Conservation (phyloP, 805 yeast genomes). For the Grigorovia humatica region DNA sequence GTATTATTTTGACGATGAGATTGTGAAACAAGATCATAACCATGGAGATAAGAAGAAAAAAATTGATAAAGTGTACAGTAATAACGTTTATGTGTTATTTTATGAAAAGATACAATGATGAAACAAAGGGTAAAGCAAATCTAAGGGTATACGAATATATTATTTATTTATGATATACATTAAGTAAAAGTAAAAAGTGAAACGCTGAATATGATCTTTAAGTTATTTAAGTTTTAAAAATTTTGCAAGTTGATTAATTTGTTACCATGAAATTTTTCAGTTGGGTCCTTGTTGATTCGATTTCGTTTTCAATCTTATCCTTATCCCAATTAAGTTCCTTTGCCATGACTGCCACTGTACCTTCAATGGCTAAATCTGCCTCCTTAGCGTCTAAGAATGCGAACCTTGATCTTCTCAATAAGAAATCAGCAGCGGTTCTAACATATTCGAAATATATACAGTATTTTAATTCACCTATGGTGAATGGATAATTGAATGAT, state of each 20-base stretch:
- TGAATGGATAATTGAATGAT: conserved; percentile 68
- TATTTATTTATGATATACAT: too few species aligned
- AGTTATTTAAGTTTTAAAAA: too few species aligned
- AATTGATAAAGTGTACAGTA: conserved; percentile 34
- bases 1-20: conserved; percentile 72
- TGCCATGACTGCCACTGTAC: conserved; percentile 79
- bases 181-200: too few species aligned
- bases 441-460: conserved; percentile 75
- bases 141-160: background rate
- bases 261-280: conserved; percentile 41
- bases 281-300: conserved; percentile 40
- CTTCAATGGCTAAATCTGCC: conserved; percentile 70
- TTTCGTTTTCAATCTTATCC: conserved; percentile 44
- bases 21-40: conserved; percentile 33
- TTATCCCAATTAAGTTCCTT: conserved; percentile 66
- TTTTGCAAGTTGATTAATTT: too few species aligned
- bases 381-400: conserved; percentile 84
- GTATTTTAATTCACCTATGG: conserved; percentile 82
- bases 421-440: conserved; percentile 79
- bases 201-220: too few species aligned
- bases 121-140: background rate
- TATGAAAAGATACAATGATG: conserved; percentile 37
- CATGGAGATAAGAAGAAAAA: conserved; percentile 39
- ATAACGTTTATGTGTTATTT: conserved; percentile 61
- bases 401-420: conserved; percentile 86